phyloP scores from a whole-genome alignment of 352 stramenopile genomes.

The Globisporangium paddicum region DNA sequence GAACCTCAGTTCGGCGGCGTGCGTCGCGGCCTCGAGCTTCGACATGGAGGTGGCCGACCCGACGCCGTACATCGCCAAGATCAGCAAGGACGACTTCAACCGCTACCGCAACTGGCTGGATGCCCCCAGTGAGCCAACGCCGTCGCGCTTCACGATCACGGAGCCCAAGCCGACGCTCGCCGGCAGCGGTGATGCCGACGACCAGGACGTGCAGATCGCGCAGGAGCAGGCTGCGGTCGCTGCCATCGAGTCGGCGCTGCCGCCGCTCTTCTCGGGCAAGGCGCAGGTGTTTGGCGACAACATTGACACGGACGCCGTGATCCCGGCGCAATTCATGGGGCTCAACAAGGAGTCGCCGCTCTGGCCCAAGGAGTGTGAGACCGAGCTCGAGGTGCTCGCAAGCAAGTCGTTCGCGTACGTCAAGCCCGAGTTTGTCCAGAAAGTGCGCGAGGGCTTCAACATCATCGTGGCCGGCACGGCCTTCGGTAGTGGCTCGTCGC shows the following conservation, averaged over 20 bases:
- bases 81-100: constrained; percentile 75
- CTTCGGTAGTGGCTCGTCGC: constrained; percentile 75
- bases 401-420: constrained; percentile 82
- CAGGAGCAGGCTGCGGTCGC: constrained; percentile 55
- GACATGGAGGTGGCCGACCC: constrained; percentile 73
- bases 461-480: constrained; percentile 75
- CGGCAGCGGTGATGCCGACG: constrained; percentile 9
- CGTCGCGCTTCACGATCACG: constrained; percentile 34
- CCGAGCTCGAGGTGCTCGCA: constrained; percentile 71
- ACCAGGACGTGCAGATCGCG: constrained; percentile 31
- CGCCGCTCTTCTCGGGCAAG: constrained; percentile 55
- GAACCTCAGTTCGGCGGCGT: constrained; percentile 62
- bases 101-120: constrained; percentile 74
- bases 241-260: constrained; percentile 45
- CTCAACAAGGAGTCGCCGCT: constrained; percentile 75
- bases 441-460: constrained; percentile 68
- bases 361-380: constrained; percentile 75
- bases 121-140: constrained; percentile 17
- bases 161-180: constrained; percentile 45
- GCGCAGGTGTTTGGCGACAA: constrained; percentile 77
- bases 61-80: constrained; percentile 49
- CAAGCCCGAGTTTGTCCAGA: constrained; percentile 67
- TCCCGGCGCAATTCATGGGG: constrained; percentile 80
- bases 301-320: constrained; percentile 78
- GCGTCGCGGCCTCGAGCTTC: constrained; percentile 74